phyloP scores from a whole-genome alignment of 306 rosid genomes.

The Trichosanthes cucumerina region DNA sequence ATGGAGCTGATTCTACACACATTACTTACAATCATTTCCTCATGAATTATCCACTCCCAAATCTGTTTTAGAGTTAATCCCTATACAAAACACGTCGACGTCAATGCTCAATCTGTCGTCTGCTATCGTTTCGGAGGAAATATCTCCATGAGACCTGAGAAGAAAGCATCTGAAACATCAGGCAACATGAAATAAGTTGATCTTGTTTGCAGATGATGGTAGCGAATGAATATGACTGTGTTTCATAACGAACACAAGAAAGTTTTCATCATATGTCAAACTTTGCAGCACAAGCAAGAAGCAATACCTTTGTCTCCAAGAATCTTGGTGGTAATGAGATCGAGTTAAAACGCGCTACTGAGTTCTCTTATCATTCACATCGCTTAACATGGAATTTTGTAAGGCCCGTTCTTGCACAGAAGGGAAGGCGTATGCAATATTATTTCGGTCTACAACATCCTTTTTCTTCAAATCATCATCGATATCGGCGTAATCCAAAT shows the following conservation, averaged over 20 bases:
- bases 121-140: background rate
- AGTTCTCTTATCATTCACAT: conserved; percentile 11
- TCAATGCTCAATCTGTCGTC: background rate
- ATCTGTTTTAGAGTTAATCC: background rate
- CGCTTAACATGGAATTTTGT: conserved; percentile 15
- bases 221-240: background rate
- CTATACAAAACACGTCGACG: background rate
- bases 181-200: background rate
- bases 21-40: conserved; percentile 2
- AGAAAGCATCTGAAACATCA: background rate
- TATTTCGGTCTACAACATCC: conserved; percentile 23
- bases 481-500: conserved; percentile 45
- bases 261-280: background rate
- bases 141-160: conserved; percentile 6
- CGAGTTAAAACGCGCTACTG: conserved; percentile 21
- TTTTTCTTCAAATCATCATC: conserved; percentile 37
- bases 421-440: conserved; percentile 20
- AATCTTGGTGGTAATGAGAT: conserved; percentile 13
- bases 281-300: background rate
- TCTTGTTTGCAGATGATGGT: background rate
- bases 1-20: background rate
- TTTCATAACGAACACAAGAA: background rate
- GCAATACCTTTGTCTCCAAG: conserved; percentile 33
- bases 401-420: conserved; percentile 25
- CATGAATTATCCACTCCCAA: background rate